A percentile compares a stretch with the other conserved stretches of the same genome.
These are phyloP conservation scores for Neoscytalidium dimidiatum DNA, from an alignment of 2,329 filamentous ascomycete species.

Conservation along the genomic window DNA sequence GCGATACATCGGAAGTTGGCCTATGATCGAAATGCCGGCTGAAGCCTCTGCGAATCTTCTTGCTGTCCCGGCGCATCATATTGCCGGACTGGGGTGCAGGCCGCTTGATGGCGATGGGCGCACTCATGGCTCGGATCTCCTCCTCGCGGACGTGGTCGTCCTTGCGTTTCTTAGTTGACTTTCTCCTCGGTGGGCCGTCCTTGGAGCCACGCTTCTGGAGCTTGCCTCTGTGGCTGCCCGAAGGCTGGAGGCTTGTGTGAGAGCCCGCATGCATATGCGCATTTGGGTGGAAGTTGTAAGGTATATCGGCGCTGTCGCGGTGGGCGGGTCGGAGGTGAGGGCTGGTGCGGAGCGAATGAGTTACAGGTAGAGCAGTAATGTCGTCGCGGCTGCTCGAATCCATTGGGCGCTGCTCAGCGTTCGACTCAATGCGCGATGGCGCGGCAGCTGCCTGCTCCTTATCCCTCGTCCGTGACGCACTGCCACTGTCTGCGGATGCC, in stretches of 20 bases:
- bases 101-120: slow-evolving; percentile 64
- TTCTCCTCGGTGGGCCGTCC: slow-evolving; percentile 61
- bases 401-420: slow-evolving; percentile 10
- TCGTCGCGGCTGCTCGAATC: slow-evolving; percentile 40
- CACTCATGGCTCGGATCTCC: slow-evolving; percentile 84
- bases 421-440: slow-evolving; percentile 10
- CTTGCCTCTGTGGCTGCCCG: slow-evolving; percentile 45
- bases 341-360: slow-evolving; percentile 44
- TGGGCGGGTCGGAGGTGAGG: slow-evolving; percentile 51
- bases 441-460: slow-evolving; percentile 12
- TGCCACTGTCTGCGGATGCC: slow-evolving; percentile 15
- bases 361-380: slow-evolving; percentile 50
- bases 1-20: slow-evolving; percentile 70
- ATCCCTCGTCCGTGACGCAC: slow-evolving; percentile 14
- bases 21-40: slow-evolving; percentile 58
- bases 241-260: slow-evolving; percentile 34
- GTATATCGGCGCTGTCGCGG: slow-evolving; percentile 40
- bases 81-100: slow-evolving; percentile 62
- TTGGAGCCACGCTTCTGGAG: slow-evolving; percentile 58
- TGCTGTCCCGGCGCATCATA: slow-evolving; percentile 65
- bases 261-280: slow-evolving; percentile 30
- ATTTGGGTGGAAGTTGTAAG: slow-evolving; percentile 45
- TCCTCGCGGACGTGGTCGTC: slow-evolving; percentile 79
- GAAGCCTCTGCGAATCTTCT: slow-evolving; percentile 61
- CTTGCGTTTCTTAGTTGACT: slow-evolving; percentile 72